Evolutionary conservation across 306 rosid species (phyloP), one percentile per base, ranked within the genome.

Genomic region (Quercus wislizeni): DNA sequence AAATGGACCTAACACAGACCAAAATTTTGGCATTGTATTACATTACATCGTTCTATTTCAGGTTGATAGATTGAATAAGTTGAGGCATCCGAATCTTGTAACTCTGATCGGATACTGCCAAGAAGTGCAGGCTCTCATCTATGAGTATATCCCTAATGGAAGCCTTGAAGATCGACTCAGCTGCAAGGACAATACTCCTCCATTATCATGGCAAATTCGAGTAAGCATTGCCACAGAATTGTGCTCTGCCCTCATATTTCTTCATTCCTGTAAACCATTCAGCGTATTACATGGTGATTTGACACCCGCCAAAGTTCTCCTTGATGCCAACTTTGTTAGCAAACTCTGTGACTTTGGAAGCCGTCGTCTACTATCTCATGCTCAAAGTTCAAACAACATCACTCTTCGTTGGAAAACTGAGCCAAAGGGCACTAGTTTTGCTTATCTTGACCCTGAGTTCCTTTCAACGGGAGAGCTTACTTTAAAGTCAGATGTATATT

Each of bases 311-410:
- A 94, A 94, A 30, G 67, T 92, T 72, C 91, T 94, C 79, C 98
- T 94, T 38, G 97, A 92, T 82, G 80, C 76, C 4, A 86, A 91
- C 81, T 87, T 83, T 61, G 91, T 83, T 38, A 83, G 89, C 89
- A 94, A 94, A 83, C 97, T 94, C 12, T 89, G 93, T 1, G 97
- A 94, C 86, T 94, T 92, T 15, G 97, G 98, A 71, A 94, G 88
- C 80, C 79, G 88, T 25, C 91, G 93, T 5, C 51, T 89, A 30
- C 70, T 91, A 80, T 81, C 92, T 12, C 56, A 33, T 59, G 80
- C 54, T 27, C 90, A 86, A 69, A 75, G 79, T 78, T 75, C 91
- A 33, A 65, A 84, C 78, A 71, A 71, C 46, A 76, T 73, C 30
- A 86, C 93, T 33, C 64, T 76, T 35, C 65, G 77, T 69, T 89